Evolutionary conservation across 1,284 basidiomycete genomes (phyloP).

Genomic region (Ustilago sp.): DNA sequence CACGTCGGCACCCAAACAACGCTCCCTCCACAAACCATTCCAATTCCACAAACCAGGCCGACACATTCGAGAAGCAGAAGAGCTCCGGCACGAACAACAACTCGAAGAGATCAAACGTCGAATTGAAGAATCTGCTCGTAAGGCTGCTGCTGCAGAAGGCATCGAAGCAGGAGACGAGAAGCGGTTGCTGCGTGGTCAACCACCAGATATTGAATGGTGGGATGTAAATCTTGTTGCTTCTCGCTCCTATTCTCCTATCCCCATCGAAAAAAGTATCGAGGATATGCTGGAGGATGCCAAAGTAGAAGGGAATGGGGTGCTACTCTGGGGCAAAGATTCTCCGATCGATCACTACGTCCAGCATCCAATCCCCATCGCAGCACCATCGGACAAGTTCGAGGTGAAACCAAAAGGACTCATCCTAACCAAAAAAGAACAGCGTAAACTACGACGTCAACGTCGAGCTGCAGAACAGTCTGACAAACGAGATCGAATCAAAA

Average conservation of each 20-base stretch:
- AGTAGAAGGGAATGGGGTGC: slow-evolving; percentile 1
- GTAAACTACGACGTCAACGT: slow-evolving; percentile 92
- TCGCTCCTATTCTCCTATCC: slow-evolving; percentile 79
- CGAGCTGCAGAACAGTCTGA: slow-evolving; percentile 91
- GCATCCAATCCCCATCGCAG: slow-evolving; percentile 95
- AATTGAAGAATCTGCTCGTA: slow-evolving; percentile 89
- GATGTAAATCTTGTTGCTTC: slow-evolving; percentile 86
- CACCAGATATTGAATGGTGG: slow-evolving; percentile 97
- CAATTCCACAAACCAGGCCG: slow-evolving; percentile 66
- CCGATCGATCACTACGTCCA: slow-evolving; percentile 93
- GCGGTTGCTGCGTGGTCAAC: slow-evolving; percentile 80
- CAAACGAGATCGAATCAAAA: slow-evolving; percentile 92
- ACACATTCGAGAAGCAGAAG: slow-evolving; percentile 64
- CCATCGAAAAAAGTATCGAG: slow-evolving; percentile 71
- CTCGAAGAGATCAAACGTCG: slow-evolving; percentile 91
- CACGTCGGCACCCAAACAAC: slow-evolving; percentile 37
- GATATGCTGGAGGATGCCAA: slow-evolving; percentile 73
- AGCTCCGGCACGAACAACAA: slow-evolving; percentile 73
- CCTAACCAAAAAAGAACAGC: slow-evolving; percentile 79
- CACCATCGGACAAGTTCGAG: slow-evolving; percentile 85
- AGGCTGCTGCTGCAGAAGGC: slow-evolving; percentile 92
- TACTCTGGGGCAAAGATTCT: slow-evolving; percentile 72
- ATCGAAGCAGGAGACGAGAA: slow-evolving; percentile 87
- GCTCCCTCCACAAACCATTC: slow-evolving; percentile 59
- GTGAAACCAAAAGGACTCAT: slow-evolving; percentile 72